Conservation (phyloP, 1,284 basidiomycete genomes). For the Inonotus hispidus region DNA sequence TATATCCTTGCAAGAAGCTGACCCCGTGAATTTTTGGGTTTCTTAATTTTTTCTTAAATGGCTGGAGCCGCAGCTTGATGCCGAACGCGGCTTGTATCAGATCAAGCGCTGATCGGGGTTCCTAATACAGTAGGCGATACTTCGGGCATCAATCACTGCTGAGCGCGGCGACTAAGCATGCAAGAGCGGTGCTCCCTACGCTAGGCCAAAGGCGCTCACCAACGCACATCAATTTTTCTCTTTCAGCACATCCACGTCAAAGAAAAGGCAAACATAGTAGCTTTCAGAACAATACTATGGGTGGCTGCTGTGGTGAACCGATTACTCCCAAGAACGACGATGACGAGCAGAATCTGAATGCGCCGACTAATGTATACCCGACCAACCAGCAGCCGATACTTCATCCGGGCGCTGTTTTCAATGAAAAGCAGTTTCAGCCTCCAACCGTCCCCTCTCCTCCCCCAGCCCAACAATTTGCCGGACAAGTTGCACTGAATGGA, state of each 20-base stretch:
- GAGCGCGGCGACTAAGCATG: background rate
- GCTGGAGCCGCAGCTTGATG: too few species aligned
- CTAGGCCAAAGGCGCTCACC: too few species aligned
- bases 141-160: background rate
- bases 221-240: background rate
- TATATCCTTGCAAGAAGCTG: too few species aligned
- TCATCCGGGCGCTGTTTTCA: constrained; percentile 30
- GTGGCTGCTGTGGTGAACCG: constrained; percentile 24
- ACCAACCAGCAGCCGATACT: constrained; percentile 45
- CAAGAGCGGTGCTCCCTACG: background rate
- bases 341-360: constrained; percentile 10
- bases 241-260: background rate
- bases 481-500: background rate
- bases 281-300: background rate
- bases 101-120: background rate
- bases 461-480: constrained; percentile 30
- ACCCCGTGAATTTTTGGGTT: too few species aligned
- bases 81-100: background rate
- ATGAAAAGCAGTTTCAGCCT: constrained; percentile 33
- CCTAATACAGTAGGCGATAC: background rate
- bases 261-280: background rate
- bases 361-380: constrained; percentile 15
- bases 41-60: too few species aligned
- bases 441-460: constrained; percentile 40
- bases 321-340: constrained; percentile 14